Evolutionary conservation across 179 eudicot genomes (phyloP).

Genomic region (Silene coronaria): DNA sequence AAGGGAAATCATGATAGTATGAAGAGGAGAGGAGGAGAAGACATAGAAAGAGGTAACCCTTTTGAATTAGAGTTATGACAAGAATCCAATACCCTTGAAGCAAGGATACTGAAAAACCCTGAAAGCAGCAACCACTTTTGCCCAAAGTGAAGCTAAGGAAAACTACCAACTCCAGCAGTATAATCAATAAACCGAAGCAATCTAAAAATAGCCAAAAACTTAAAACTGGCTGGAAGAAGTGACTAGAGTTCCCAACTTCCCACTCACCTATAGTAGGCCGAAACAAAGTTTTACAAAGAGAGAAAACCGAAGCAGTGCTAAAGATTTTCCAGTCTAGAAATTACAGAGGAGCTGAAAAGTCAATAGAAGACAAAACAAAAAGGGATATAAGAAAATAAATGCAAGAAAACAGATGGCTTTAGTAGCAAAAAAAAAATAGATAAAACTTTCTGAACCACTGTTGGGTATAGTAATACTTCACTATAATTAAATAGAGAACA

Average conservation of each 20-base stretch:
- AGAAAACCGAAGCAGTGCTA: neutral
- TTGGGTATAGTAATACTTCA: constrained; percentile 1
- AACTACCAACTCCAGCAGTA: neutral
- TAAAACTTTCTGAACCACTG: neutral
- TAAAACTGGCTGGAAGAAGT: neutral
- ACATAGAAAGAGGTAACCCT: neutral
- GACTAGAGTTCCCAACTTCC: neutral
- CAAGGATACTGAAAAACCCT: neutral
- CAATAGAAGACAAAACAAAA: neutral
- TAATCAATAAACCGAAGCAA: neutral
- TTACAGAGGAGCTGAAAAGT: neutral
- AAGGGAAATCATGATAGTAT: neutral
- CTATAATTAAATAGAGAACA: constrained; percentile 1
- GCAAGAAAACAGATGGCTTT: neutral
- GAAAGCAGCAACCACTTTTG: neutral
- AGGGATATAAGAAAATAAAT: neutral
- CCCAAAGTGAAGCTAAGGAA: neutral
- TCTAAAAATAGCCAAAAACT: neutral
- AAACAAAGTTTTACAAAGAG: neutral
- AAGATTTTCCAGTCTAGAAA: neutral
- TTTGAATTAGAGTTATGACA: neutral
- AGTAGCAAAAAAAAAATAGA: neutral
- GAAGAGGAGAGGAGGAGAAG: neutral
- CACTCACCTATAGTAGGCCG: constrained; percentile 4
- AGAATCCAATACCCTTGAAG: neutral